These are phyloP conservation scores for Arthrobotrys sphaeroides DNA, from an alignment of 2,329 filamentous ascomycete species.

Conservation along the genomic window DNA sequence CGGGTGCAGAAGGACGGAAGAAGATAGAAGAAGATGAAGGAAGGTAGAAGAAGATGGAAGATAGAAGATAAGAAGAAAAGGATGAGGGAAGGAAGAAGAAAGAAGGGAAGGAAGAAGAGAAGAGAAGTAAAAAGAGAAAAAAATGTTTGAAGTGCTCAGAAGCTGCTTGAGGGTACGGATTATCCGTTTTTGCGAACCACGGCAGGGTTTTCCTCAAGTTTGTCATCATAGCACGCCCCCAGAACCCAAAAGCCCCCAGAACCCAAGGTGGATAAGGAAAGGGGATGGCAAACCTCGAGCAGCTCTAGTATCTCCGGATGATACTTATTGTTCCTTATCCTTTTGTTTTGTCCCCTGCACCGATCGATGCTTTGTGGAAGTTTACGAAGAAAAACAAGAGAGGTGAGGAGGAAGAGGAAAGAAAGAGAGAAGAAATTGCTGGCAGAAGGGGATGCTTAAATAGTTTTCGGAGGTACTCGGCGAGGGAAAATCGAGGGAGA, in stretches of 20 bases:
- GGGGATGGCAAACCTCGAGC: constrained; percentile 34
- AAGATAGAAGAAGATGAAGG: not conserved
- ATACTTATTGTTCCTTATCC: constrained; percentile 4
- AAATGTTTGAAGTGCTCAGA: constrained; percentile 20
- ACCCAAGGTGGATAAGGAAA: not conserved
- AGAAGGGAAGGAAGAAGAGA: not conserved
- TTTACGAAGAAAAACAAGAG: too few species aligned
- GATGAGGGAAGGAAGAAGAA: not conserved
- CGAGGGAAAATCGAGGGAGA: not conserved
- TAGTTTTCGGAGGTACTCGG: not conserved
- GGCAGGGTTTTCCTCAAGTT: not conserved
- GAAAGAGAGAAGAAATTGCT: not conserved
- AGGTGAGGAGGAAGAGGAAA: not conserved
- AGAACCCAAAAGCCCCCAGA: not conserved
- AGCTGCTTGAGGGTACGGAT: constrained; percentile 42
- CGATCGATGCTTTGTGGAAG: too few species aligned
- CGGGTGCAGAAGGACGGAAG: not conserved
- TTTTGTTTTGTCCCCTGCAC: not conserved
- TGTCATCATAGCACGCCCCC: constrained; percentile 26
- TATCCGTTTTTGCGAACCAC: constrained; percentile 16
- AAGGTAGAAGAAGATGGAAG: not conserved
- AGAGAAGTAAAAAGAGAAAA: not conserved
- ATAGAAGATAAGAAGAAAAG: not conserved
- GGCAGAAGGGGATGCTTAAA: not conserved
- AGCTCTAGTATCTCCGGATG: not conserved